Evolutionary conservation across 306 rosid genomes (phyloP).

Genomic region (Biancaea sappan): DNA sequence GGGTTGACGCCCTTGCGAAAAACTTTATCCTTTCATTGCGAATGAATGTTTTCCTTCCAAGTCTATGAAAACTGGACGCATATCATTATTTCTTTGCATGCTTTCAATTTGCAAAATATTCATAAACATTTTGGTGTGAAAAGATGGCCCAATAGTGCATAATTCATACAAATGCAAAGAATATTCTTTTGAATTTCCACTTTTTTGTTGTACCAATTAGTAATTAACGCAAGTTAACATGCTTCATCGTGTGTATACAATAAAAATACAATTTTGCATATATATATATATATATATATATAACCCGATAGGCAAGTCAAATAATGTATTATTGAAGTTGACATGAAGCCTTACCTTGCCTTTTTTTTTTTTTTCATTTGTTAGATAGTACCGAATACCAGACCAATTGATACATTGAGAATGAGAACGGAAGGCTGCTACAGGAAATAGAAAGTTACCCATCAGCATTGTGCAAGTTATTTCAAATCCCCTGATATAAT

Average conservation of each 20-base stretch:
- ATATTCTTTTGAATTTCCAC: conserved; percentile 23
- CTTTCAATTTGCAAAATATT: conserved; percentile 75
- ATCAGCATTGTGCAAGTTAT: too few species aligned
- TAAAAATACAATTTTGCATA: conserved; percentile 9
- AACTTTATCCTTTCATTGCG: conserved; percentile 67
- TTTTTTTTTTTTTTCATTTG: conserved; percentile 80
- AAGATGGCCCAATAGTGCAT: not conserved
- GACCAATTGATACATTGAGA: conserved; percentile 97
- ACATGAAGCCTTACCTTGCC: conserved; percentile 56
- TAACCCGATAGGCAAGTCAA: not conserved
- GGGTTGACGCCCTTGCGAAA: conserved; percentile 64
- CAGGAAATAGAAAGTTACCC: conserved; percentile 80
- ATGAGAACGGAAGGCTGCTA: conserved; percentile 84
- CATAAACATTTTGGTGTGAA: conserved; percentile 1
- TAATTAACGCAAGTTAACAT: conserved; percentile 46
- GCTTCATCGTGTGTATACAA: conserved; percentile 56
- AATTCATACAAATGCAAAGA: not conserved
- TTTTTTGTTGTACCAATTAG: conserved; percentile 1
- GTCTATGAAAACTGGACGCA: conserved; percentile 73
- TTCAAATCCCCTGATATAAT: too few species aligned
- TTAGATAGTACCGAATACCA: conserved; percentile 77
- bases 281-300: too few species aligned
- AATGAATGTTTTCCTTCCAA: conserved; percentile 78
- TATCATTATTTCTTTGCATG: conserved; percentile 55
- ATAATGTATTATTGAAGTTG: conserved; percentile 1